Evolutionary conservation across 164 flowering plant species (phyloP), one percentile per base, ranked within the genome.

Genomic region (Nymphaea thermarum): DNA sequence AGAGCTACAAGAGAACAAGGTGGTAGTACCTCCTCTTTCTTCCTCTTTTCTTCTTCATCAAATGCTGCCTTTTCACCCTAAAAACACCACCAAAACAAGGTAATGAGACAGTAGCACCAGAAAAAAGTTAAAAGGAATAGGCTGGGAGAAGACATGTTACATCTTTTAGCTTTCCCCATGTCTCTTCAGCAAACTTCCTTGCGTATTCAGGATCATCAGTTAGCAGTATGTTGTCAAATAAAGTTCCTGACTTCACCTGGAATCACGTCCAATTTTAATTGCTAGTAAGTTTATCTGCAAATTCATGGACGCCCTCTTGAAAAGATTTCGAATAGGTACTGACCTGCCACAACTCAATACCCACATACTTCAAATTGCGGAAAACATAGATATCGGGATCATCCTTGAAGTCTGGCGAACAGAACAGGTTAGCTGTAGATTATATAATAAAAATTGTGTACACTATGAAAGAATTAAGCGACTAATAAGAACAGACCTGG

Each of bases 61-160:
- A 92, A 92, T 68, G 98, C 96, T 67, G 85, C 86, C 82, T 88
- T 90, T 85, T 92, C 96, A 67, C 86, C 96, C 98, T 91, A 82
- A 70, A 81, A 69, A 60, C 60, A 62, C 42, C 69, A 71, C 68
- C 12, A 65, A 59, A 3, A 71, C 62, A 43, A 4, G 10, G 51
- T 18, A 43, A 15, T 65, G 43, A 43, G 3, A 55, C 42, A 51
- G 1, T 16, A 16, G 3, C 15, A 41, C 42, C n/a, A 15, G 4
- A 63, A 63, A 59, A 2, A 44, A 6, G 25, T n/a, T n/a, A n/a
- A 64, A 43, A 55, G 55, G 8, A 68, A 14, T 8, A 45, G 47
- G 14, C 43, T 42, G 16, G 44, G 60, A 63, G 4, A 62, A n/a
- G 42, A 44, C 41, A 10, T 25, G 83, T 73, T 81, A 87, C 95